Percentiles rank a stretch among this genome's conserved stretches.
These are phyloP conservation scores for Chlamydomonas sphaeroides DNA, from an alignment of 139 green algal genomes.

Conservation along the genomic window DNA sequence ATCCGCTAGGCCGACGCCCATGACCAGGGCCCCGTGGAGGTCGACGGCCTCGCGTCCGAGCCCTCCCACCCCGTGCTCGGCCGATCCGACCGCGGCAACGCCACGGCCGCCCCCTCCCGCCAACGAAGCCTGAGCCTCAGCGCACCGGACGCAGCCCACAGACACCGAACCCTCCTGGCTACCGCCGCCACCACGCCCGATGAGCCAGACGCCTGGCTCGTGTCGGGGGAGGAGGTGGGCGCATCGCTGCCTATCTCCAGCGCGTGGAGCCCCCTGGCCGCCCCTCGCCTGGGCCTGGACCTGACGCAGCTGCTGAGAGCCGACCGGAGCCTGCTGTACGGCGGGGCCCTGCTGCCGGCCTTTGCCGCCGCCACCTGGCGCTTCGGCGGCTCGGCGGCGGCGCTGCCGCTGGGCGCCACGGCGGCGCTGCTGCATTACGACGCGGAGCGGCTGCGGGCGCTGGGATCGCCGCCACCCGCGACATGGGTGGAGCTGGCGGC, in stretches of 20 bases:
- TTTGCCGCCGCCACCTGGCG: constrained; percentile 1
- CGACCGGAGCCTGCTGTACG: not conserved
- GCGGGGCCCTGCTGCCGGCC: not conserved
- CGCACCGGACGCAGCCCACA: not conserved
- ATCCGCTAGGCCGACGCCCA: too few species aligned
- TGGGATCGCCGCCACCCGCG: not conserved
- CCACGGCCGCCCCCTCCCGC: too few species aligned
- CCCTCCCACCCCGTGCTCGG: too few species aligned
- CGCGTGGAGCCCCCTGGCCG: too few species aligned
- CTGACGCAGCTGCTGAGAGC: not conserved
- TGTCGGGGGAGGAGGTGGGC: too few species aligned
- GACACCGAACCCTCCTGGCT: not conserved
- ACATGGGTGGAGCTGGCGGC: constrained; percentile 9
- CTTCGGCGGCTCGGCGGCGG: not conserved
- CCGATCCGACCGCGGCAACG: too few species aligned
- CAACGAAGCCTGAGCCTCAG: too few species aligned
- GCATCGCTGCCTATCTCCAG: too few species aligned
- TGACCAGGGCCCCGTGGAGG: too few species aligned
- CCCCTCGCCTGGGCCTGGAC: not conserved
- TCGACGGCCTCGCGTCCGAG: too few species aligned
- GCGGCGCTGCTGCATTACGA: constrained; percentile 16
- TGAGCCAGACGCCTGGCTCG: too few species aligned
- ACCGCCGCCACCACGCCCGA: not conserved
- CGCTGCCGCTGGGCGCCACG: not conserved
- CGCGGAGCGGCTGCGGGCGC: not conserved